Evolutionary conservation across 768 basidiomycete genomes (phyloP).

Genomic region (Naganishia antarctica): DNA sequence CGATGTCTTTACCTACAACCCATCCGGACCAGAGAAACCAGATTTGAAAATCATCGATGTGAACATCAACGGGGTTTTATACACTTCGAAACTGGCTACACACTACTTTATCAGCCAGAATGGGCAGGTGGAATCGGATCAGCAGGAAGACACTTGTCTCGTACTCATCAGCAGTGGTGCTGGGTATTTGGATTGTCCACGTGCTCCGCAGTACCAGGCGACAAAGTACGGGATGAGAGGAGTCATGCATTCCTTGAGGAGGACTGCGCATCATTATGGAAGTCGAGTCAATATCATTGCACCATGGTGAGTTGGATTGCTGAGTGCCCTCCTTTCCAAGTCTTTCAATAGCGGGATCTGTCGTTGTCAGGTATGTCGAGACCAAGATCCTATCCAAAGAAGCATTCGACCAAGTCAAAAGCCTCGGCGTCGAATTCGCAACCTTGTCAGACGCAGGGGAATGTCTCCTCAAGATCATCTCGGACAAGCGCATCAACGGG

Average conservation of each 20-base stretch:
- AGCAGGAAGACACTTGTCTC: constrained; percentile 14
- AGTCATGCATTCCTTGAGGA: constrained; percentile 12
- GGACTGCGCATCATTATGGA: constrained; percentile 9
- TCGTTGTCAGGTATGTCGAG: constrained; percentile 13
- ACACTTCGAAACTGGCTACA: constrained; percentile 1
- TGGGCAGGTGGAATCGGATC: not conserved
- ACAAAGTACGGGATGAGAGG: constrained; percentile 5
- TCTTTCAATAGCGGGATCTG: not conserved
- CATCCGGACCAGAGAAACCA: constrained; percentile 8
- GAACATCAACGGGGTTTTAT: not conserved
- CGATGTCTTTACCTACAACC: constrained; percentile 16
- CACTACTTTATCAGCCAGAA: constrained; percentile 17
- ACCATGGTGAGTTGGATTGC: not conserved
- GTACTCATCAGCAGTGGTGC: constrained; percentile 13
- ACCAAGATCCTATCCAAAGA: constrained; percentile 1
- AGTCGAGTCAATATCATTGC: constrained; percentile 14
- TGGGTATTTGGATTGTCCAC: constrained; percentile 15
- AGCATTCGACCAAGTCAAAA: constrained; percentile 4
- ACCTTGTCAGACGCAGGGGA: constrained; percentile 1
- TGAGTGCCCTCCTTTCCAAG: not conserved
- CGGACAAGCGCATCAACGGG: constrained; percentile 7
- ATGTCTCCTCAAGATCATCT: constrained; percentile 3
- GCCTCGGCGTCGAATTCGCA: constrained; percentile 13
- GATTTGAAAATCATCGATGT: constrained; percentile 12
- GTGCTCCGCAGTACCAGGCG: constrained; percentile 9